phyloP scores from a whole-genome alignment of 2,329 filamentous ascomycete species.

The Xylariaceae sp. region DNA sequence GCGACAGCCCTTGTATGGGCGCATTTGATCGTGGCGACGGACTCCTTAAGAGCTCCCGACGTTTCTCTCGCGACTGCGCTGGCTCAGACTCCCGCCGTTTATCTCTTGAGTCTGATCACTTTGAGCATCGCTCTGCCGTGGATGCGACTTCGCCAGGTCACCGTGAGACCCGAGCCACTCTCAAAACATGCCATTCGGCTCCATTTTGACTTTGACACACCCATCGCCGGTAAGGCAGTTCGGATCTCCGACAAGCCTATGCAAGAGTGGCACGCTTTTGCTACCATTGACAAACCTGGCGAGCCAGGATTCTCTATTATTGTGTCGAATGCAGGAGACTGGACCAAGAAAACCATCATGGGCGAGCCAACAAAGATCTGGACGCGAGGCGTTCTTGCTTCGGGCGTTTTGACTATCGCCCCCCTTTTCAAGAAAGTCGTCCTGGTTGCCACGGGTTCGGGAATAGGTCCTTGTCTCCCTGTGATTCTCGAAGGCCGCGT shows the following conservation, averaged over 20 bases:
- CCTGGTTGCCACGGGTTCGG: slow-evolving; percentile 67
- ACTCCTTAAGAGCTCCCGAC: slow-evolving; percentile 30
- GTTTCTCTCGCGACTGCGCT: slow-evolving; percentile 32
- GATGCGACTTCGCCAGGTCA: slow-evolving; percentile 64
- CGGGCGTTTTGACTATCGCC: slow-evolving; percentile 64
- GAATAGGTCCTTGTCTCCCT: slow-evolving; percentile 55
- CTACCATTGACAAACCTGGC: slow-evolving; percentile 52
- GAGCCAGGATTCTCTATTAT: slow-evolving; percentile 60
- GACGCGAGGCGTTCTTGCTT: slow-evolving; percentile 63
- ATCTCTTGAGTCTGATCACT: slow-evolving; percentile 64
- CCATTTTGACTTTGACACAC: slow-evolving; percentile 61
- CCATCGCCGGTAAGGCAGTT: slow-evolving; percentile 51
- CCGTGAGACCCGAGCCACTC: slow-evolving; percentile 61
- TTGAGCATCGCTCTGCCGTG: slow-evolving; percentile 67
- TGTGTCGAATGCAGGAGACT: slow-evolving; percentile 71
- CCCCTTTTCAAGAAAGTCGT: slow-evolving; percentile 62
- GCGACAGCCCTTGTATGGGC: slow-evolving; percentile 62
- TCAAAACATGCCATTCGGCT: slow-evolving; percentile 70
- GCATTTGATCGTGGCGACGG: slow-evolving; percentile 53
- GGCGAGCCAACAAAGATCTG: slow-evolving; percentile 59
- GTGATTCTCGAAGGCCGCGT: slow-evolving; percentile 29
- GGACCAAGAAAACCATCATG: slow-evolving; percentile 62
- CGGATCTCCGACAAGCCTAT: slow-evolving; percentile 61
- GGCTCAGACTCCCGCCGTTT: slow-evolving; percentile 48
- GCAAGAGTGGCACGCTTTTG: slow-evolving; percentile 72